Base-by-base conservation (phyloP, 495 filamentous ascomycete species). In the Aspergillus ostianus region DNA sequence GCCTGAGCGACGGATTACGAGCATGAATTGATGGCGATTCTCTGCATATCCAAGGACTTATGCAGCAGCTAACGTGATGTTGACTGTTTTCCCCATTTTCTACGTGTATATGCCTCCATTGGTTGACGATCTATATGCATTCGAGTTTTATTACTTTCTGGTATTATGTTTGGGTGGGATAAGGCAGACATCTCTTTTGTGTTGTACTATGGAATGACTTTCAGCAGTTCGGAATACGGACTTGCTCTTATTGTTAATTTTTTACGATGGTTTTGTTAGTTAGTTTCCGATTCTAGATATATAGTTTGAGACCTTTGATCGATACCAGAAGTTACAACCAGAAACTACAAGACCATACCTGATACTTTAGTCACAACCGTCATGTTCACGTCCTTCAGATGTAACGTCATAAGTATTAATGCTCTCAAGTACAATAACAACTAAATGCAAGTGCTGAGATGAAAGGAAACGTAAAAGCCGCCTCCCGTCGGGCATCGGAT, bases 1-100 rank as follows among this genome's bases (percentile, higher is more conserved):
- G 32, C 61, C 48, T 67, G 58, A 61, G 36, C 59, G 57, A 64
- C 57, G 53, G 56, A 48, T 62, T 55, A 64, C 56, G 59, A 67
- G n/a, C 44, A 67, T 60, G 61, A 64, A n/a, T 17, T 63, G 21
- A 66, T 63, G 57, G 36, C 36, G 36, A 41, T 9, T 13, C 13
- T 41, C 36, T 41, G 36, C 36, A 41, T 41, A 17, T 15, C 5
- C 36, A 41, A 41, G 10, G 36, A 41, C 51, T 27, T 49, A 53
- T 51, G 36, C 23, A 55, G 49, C 59, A 63, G 15, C 36, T 41
- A 41, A 41, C 36, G 36, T 17, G 36, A 41, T 15, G 36, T 41
- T 41, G 10, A 15, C 36, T 41, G 3, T 15, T 41, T 15, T 15
- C 15, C 13, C 36, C 13, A 15, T 41, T 41, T 41, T 15, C 36